phyloP scores from a whole-genome alignment of 192 early-diverging fungal species.

The Dispira simplex region DNA sequence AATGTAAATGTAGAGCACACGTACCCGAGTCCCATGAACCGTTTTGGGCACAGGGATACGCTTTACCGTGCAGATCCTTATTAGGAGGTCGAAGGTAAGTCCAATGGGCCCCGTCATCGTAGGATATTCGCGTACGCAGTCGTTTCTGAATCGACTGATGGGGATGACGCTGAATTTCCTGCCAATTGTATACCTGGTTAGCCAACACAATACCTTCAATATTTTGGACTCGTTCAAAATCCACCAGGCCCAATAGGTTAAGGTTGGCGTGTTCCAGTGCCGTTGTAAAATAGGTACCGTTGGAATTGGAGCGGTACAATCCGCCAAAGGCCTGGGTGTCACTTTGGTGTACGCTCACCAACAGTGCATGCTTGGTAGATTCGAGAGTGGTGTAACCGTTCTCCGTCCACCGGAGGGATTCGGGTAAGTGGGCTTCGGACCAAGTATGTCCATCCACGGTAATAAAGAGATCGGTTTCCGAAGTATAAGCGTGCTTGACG shows the following conservation, averaged over 20 bases:
- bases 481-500: slow-evolving; percentile 32
- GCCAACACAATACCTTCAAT: slow-evolving; percentile 71
- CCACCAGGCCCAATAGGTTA: slow-evolving; percentile 53
- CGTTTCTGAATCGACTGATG: slow-evolving; percentile 26
- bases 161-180: slow-evolving; percentile 27
- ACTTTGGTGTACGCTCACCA: slow-evolving; percentile 54
- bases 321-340: slow-evolving; percentile 35
- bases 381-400: slow-evolving; percentile 78
- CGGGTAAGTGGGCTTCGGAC: slow-evolving; percentile 44
- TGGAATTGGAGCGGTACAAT: slow-evolving; percentile 73
- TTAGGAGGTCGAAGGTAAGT: slow-evolving; percentile 44
- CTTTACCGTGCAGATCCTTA: slow-evolving; percentile 33
- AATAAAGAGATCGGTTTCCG: slow-evolving; percentile 45
- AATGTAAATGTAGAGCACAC: slow-evolving; percentile 81
- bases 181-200: slow-evolving; percentile 72
- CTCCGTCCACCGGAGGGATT: slow-evolving; percentile 28
- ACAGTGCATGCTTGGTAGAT: slow-evolving; percentile 51
- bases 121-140: slow-evolving; percentile 62
- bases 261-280: slow-evolving; percentile 72
- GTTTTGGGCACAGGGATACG: slow-evolving; percentile 34
- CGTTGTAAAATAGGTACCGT: slow-evolving; percentile 73
- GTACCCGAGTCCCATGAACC: slow-evolving; percentile 16
- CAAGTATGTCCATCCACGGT: slow-evolving; percentile 49
- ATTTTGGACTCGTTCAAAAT: slow-evolving; percentile 79
- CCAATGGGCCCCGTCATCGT: slow-evolving; percentile 78